phyloP scores from a whole-genome alignment of 768 basidiomycete genomes.

The Phanerochaete carnosa region DNA sequence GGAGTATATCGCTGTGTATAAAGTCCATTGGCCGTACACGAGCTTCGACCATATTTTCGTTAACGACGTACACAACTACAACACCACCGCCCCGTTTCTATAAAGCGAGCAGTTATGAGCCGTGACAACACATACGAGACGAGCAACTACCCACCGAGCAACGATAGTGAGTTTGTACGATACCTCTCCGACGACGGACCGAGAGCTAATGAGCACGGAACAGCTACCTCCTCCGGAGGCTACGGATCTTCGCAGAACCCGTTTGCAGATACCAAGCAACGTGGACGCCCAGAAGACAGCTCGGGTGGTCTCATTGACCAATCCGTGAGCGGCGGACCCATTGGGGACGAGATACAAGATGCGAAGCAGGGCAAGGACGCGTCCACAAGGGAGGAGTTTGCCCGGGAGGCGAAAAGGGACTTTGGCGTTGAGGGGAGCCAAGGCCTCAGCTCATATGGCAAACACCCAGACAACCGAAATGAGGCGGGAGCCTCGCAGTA shows the following conservation, averaged over 20 bases:
- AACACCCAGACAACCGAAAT: slow-evolving; percentile 16
- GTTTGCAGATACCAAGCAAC: slow-evolving; percentile 15
- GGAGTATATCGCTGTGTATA: background rate
- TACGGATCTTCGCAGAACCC: slow-evolving; percentile 20
- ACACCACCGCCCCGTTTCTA: background rate
- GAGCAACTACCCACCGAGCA: slow-evolving; percentile 21
- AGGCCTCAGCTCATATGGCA: slow-evolving; percentile 23
- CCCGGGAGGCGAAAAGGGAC: slow-evolving; percentile 21
- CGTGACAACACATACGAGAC: slow-evolving; percentile 15
- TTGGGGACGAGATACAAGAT: slow-evolving; percentile 21
- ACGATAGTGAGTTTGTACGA: slow-evolving; percentile 19
- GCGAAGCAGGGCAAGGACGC: slow-evolving; percentile 25
- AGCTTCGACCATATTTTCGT: background rate
- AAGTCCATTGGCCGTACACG: background rate
- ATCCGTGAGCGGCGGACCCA: slow-evolving; percentile 20
- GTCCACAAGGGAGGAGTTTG: slow-evolving; percentile 17
- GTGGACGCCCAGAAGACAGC: slow-evolving; percentile 10
- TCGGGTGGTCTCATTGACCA: slow-evolving; percentile 22
- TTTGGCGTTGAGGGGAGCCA: slow-evolving; percentile 12
- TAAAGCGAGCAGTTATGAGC: slow-evolving; percentile 1
- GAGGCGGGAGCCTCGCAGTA: slow-evolving; percentile 17
- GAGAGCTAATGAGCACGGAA: background rate
- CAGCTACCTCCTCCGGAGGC: slow-evolving; percentile 19
- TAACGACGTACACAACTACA: background rate
- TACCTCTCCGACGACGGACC: background rate